Evolutionary conservation across 140 eudicot species (phyloP).

Genomic region (Bidens hawaiensis): DNA sequence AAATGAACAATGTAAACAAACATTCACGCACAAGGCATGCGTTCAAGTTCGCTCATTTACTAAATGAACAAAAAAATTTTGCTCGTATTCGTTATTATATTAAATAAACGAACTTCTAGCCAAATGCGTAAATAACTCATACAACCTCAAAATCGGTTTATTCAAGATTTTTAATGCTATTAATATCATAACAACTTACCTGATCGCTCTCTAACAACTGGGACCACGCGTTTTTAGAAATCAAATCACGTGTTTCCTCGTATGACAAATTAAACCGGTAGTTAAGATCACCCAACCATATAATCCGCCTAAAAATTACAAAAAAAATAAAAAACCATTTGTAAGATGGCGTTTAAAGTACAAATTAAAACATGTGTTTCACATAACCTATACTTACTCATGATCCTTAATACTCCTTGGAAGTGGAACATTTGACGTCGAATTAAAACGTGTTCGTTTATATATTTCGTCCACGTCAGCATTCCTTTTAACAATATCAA

Average conservation of each 20-base stretch:
- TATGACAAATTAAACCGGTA: constrained; percentile 47
- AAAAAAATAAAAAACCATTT: no score
- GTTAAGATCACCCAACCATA: constrained; percentile 67
- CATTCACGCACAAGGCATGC: no score
- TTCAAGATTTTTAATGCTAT: neutral
- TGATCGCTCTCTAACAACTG: constrained; percentile 45
- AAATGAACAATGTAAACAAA: no score
- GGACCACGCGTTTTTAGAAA: constrained; percentile 44
- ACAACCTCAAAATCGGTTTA: neutral
- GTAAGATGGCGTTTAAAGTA: neutral
- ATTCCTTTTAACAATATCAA: constrained; percentile 58
- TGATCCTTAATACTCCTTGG: constrained; percentile 67
- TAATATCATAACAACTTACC: constrained; percentile 21
- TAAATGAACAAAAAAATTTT: no score
- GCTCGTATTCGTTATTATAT: no score
- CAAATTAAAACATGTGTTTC: neutral
- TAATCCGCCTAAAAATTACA: constrained; percentile 32
- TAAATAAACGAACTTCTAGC: no score
- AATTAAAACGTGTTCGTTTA: constrained; percentile 59
- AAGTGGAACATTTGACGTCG: constrained; percentile 38
- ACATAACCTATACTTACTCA: constrained; percentile 51
- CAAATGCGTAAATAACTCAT: no score
- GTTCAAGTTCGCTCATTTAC: no score
- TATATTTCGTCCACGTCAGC: constrained; percentile 76
- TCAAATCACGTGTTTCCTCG: constrained; percentile 35